Evolutionary conservation across 2,329 filamentous ascomycete species (phyloP), one percentile per base, ranked within the genome.

Genomic region (Phialophora verrucosa): DNA sequence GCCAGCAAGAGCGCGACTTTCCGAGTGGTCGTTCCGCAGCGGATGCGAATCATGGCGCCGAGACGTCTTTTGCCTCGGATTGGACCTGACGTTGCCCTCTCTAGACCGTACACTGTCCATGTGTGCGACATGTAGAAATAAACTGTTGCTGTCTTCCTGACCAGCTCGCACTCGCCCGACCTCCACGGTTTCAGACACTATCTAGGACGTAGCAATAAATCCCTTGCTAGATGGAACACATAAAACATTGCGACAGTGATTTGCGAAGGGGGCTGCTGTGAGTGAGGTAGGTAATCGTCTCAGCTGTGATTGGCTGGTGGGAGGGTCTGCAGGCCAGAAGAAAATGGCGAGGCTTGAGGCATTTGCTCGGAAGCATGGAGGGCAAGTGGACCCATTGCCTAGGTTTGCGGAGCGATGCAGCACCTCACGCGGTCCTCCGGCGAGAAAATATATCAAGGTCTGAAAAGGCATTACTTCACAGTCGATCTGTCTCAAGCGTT

Each of bases 261-360:
- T 44, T 17, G 38, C n/a, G 38, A 8, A 44, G 2, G 38, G n/a
- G 38, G 6, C 17, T n/a, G 17, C 38, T 17, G n/a, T 44, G 38
- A 8, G 6, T 0, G 38, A n/a, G 38, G 44, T 7, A 59, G 57
- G 63, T 68, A 68, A 68, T 68, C 58, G 63, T 20, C 35, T 65
- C 51, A n/a, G 23, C 49, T 17, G 27, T 68, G 66, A 68, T 68
- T 68, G 66, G 66, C 66, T 62, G 53, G 20, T 8, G 2, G 20
- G 11, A 12, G 47, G 66, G 66, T 68, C 66, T 68, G 66, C 66
- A 68, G 66, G 66, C 56, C 66, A 65, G 63, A 65, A 68, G 66
- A 66, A 68, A 68, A 57, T 58, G 29, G 51, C 20, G 35, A 32
- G 53, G 50, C 57, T 56, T 64, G 66, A 68, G 66, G 66, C 66